Evolutionary conservation across 78 protist species (phyloP), one percentile per base, ranked within the genome.

Genomic region (Diacronema lutheri): DNA sequence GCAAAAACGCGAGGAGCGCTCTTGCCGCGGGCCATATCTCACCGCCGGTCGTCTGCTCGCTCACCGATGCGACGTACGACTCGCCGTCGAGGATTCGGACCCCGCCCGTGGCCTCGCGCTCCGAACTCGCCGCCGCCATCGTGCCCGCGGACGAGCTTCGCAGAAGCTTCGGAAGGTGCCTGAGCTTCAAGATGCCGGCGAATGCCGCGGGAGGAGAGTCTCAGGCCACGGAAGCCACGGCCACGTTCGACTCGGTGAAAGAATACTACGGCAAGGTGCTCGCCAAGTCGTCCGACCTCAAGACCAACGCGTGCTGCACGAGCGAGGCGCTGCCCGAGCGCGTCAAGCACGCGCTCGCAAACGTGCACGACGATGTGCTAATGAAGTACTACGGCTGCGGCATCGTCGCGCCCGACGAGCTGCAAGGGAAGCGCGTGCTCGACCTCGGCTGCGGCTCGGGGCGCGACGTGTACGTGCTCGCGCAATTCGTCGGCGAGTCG

Each of bases 391-490:
- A 91, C 46, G 96, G 96, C 20, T 94, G 96, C 78, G 96, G 96
- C 12, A 31, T 55, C 25, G 13, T 10, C 60, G 60, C 21, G 60
- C 60, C 60, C 21, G 60, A 55, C 25, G 60, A 10, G 25, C 60
- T 64, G 35, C 31, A 4, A 4, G 72, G 72, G 33, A 7, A 23
- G 31, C 9, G n/a, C 72, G 74, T 95, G 35, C 81, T 95, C 38
- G 97, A 93, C 62, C 86, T 95, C 26, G 96, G 96, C 5, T 89
- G 85, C 50, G 96, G 96, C 35, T 12, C 92, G 12, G 96, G 96
- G 11, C 68, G 96, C 46, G 96, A 94, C 38, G 69, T 88, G 61
- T 94, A 91, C 40, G 73, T 89, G 0, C 33, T 58, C 38, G 60
- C 86, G 1, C 31, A 41, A 20, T 19, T 91, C 31, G 95, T 94